A percentile compares a stretch with the other conserved stretches of the same genome.
These are phyloP conservation scores for Senna siamea DNA, from an alignment of 306 rosid species.

Conservation along the genomic window DNA sequence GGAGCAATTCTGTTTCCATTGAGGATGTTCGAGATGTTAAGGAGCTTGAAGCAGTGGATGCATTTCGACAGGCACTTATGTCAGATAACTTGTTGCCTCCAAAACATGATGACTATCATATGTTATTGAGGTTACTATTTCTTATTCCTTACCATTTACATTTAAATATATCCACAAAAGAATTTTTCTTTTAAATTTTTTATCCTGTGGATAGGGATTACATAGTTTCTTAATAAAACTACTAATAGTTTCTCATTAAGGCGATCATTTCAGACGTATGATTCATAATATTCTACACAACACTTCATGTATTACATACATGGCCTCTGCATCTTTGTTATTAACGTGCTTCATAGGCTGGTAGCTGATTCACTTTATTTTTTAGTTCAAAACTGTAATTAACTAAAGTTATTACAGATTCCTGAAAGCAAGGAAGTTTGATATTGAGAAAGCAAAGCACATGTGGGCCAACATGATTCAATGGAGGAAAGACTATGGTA, in stretches of 20 bases:
- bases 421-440: constrained; percentile 93
- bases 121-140: constrained; percentile 65
- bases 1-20: constrained; percentile 60
- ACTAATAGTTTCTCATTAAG: neutral
- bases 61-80: constrained; percentile 72
- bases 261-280: neutral
- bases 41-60: constrained; percentile 77
- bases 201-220: neutral
- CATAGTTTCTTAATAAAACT: neutral
- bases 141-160: neutral
- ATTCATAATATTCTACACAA: neutral
- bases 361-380: constrained; percentile 27
- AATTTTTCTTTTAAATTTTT: neutral
- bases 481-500: constrained; percentile 88
- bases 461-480: constrained; percentile 96
- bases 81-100: constrained; percentile 70
- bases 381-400: constrained; percentile 24
- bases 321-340: neutral
- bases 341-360: constrained; percentile 18
- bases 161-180: neutral
- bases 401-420: constrained; percentile 58
- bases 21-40: constrained; percentile 86
- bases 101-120: constrained; percentile 83
- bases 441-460: constrained; percentile 78
- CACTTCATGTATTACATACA: neutral